Evolutionary conservation across 495 filamentous ascomycete species (phyloP), one percentile per base, ranked within the genome.

Genomic region (Neurospora sp.): DNA sequence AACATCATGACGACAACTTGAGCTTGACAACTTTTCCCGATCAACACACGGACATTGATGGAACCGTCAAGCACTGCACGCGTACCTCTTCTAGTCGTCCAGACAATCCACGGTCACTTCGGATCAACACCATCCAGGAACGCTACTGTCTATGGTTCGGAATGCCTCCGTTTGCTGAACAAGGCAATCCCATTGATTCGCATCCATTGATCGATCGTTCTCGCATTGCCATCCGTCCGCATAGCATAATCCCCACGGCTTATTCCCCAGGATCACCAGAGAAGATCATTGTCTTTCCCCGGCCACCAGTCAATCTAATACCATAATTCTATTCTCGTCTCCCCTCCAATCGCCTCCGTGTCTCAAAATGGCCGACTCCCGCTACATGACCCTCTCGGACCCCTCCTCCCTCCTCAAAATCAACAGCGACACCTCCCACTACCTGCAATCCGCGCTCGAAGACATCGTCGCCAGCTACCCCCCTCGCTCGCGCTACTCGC

Each of bases 381-480:
- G 75, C 39, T 73, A 79, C 59, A 70, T 79, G 12, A 73, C 71
- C 41, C 48, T 54, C 39, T 40, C 72, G 35, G 23, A 72, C 12
- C 62, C 46, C 8, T 31, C 70, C 39, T 11, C 54, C 11, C 73
- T 77, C 20, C 72, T 75, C 9, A 44, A 66, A 35, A 31, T 66
- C 14, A 4, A 14, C 69, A 70, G 42, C 41, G 72, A 78, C 72
- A 76, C 75, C 10, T 69, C 72, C 5, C 23, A 18, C 6, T 77
- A 80, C 42, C 73, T 82, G 12, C 37, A 7, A 3, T 71, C 72
- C 7, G 78, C 80, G 4, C 75, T 83, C 31, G 77, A 81, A n/a
- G 77, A 82, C 73, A 78, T 83, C 31, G 74, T 82, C 69, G 38
- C 69, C 72, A 80, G 75, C 71, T 78, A 74, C 66, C 80, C 80